Base-by-base conservation (phyloP, 108 stramenopile species). In the Schizochytrium sp. region DNA sequence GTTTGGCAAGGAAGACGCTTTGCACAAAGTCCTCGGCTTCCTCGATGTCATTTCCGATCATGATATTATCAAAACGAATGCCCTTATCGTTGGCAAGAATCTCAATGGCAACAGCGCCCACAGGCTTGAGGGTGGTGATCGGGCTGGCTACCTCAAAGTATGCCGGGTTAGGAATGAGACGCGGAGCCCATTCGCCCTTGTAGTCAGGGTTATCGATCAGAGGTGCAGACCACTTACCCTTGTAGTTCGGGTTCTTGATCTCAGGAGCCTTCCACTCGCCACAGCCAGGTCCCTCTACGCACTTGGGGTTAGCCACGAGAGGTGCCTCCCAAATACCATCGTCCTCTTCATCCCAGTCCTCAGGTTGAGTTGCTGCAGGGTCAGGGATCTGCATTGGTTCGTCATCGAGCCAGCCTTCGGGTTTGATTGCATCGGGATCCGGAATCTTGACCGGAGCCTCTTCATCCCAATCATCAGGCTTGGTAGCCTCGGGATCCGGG, bases 321-420 rank as follows among this genome's bases (percentile, higher is more conserved):
- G 91, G 90, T 8, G 93, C 92, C 88, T 94, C 94, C 94, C 94
- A 95, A 46, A 94, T 97, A 87, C 99, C 99, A 91, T 99, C 98
- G 89, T 98, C 99, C 61, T 98, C 99, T 72, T 98, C 99, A 94
- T 98, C 97, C 99, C 99, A 99, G 92, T 99, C 98, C 56, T 97
- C 93, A 41, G 91, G 92, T 60, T 89, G 46, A 5, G 28, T 19
- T 7, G 90, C 92, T 7, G 55, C 91, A 44, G 90, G 89, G 61
- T 94, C 93, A 3, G 91, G 89, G 72, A 94, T 90, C 13, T 72
- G 88, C 44, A 40, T 12, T 3, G 93, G 93, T 12, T 88, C 91
- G 88, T 61, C 91, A 64, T 94, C 93, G 69, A 93, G 93, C 93
- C 93, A 94, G 72, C 92, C 93, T 40, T 92, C 98, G 19, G 99